These are phyloP conservation scores for Ceratopteris richardii DNA, from an alignment of 75 land plant genomes.

Conservation along the genomic window DNA sequence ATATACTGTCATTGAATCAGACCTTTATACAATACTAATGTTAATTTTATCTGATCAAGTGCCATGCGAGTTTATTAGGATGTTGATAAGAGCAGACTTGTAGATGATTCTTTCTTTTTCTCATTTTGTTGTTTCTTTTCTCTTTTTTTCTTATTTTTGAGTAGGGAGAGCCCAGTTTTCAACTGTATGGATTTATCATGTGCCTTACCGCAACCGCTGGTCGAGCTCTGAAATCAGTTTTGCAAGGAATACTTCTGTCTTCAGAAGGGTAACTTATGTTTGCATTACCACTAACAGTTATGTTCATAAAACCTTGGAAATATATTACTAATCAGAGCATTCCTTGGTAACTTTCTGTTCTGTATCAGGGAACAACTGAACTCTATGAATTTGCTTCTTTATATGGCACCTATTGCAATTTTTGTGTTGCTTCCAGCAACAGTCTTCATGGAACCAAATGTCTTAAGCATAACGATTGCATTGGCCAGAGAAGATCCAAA, in stretches of 20 bases:
- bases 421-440: slow-evolving; percentile 44
- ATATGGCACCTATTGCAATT: slow-evolving; percentile 46
- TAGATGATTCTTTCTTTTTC: no score
- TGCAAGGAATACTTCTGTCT: slow-evolving; percentile 63
- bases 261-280: slow-evolving; percentile 75
- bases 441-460: slow-evolving; percentile 41
- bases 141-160: no score
- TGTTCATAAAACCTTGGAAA: no score
- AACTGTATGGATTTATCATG: slow-evolving; percentile 67
- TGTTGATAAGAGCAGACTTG: no score
- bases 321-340: no score
- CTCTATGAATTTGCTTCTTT: slow-evolving; percentile 56
- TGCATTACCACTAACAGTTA: no score
- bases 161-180: slow-evolving; percentile 80
- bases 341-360: no score
- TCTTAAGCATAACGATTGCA: slow-evolving; percentile 44
- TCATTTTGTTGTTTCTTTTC: no score
- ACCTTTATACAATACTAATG: no score
- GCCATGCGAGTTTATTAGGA: no score
- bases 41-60: no score
- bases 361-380: slow-evolving; percentile 43
- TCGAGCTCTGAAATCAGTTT: slow-evolving; percentile 59
- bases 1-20: no score
- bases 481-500: slow-evolving; percentile 40
- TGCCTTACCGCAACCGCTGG: slow-evolving; percentile 72